Conservation (phyloP, 192 early-diverging fungal genomes). For the Coemansia guatemalensis region DNA sequence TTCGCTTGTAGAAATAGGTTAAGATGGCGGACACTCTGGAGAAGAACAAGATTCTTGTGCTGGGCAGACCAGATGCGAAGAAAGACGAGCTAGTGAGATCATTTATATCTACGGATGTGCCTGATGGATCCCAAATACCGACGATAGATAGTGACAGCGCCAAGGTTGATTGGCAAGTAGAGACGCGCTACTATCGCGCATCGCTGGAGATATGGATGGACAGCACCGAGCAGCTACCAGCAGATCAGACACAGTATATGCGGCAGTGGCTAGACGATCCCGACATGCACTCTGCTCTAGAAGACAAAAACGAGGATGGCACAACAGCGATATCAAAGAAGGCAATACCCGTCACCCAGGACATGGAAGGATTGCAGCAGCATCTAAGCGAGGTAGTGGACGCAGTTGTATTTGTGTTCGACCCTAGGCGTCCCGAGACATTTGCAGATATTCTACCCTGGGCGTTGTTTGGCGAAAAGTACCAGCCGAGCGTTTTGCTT, state of each 20-base stretch:
- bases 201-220: conserved; percentile 47
- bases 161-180: conserved; percentile 32
- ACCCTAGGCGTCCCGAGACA: conserved; percentile 19
- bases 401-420: conserved; percentile 41
- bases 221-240: conserved; percentile 31
- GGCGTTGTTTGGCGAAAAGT: conserved; percentile 25
- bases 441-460: conserved; percentile 47
- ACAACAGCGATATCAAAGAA: neutral
- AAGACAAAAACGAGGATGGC: neutral
- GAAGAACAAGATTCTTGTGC: conserved; percentile 49
- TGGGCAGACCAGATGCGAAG: conserved; percentile 27
- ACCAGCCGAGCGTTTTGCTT: conserved; percentile 29
- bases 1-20: neutral
- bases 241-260: conserved; percentile 21
- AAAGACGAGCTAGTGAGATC: conserved; percentile 20
- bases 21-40: conserved; percentile 8
- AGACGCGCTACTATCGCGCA: conserved; percentile 40
- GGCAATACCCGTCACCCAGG: conserved; percentile 19
- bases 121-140: neutral
- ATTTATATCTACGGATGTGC: conserved; percentile 8
- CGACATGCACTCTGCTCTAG: neutral
- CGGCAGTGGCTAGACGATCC: conserved; percentile 30
- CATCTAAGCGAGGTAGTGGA: conserved; percentile 43
- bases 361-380: conserved; percentile 29
- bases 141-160: conserved; percentile 1